Percentiles rank a stretch among this genome's conserved stretches.
Evolutionary conservation across 345 rosid species (phyloP).

Genomic region (Populus euphratica): DNA sequence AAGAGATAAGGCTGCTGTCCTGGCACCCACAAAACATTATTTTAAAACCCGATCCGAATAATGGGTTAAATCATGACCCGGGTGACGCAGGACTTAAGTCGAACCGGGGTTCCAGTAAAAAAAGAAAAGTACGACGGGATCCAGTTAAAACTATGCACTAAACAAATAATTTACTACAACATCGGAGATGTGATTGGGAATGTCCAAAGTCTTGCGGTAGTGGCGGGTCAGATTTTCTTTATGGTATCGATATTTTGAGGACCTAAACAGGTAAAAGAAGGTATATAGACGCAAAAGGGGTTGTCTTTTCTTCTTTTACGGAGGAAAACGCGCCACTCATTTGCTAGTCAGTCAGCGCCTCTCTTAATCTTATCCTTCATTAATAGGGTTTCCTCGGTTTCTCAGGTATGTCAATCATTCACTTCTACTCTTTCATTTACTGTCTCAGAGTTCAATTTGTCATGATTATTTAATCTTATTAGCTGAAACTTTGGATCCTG

Average conservation of each 20-base stretch:
- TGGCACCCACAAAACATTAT: neutral
- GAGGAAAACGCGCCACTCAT: neutral
- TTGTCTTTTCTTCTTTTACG: neutral
- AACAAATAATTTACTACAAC: neutral
- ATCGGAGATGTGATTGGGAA: neutral
- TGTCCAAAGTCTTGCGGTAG: neutral
- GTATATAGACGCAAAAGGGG: neutral
- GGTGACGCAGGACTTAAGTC: no score
- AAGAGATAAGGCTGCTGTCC: neutral
- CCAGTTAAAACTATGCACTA: no score
- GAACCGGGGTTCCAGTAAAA: no score
- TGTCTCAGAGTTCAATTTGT: neutral
- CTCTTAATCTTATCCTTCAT: neutral
- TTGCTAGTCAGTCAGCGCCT: neutral
- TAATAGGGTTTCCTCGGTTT: neutral
- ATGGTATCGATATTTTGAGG: neutral
- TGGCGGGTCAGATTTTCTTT: neutral
- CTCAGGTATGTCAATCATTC: neutral
- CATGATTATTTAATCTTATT: neutral
- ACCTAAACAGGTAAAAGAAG: neutral
- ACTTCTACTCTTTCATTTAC: neutral
- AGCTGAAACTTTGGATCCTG: neutral
- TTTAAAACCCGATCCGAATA: no score
- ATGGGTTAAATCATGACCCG: no score
- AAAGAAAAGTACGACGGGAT: no score